phyloP scores from a whole-genome alignment of 345 rosid genomes.

The Gossypium raimondii region DNA sequence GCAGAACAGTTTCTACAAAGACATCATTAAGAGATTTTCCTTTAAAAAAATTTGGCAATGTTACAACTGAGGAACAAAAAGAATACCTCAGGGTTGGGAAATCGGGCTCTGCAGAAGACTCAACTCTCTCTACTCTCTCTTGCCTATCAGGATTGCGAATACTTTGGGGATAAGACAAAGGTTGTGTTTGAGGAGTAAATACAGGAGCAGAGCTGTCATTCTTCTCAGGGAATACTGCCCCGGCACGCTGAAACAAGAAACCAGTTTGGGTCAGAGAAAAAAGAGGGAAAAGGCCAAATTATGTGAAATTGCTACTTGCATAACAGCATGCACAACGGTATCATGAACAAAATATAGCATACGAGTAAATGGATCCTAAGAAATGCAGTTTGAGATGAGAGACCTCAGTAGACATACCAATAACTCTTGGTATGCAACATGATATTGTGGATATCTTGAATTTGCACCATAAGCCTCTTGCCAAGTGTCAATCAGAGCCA shows the following conservation, averaged over 20 bases:
- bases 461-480: slow-evolving; percentile 98
- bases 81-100: slow-evolving; percentile 85
- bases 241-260: slow-evolving; percentile 74
- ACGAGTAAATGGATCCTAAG: slow-evolving; percentile 1
- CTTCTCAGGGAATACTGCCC: slow-evolving; percentile 96
- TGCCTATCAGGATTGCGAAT: slow-evolving; percentile 53
- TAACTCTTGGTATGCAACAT: slow-evolving; percentile 93
- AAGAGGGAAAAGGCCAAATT: background rate
- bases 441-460: slow-evolving; percentile 98
- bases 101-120: slow-evolving; percentile 83
- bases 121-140: slow-evolving; percentile 56
- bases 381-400: slow-evolving; percentile 5
- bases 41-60: background rate
- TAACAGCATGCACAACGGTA: background rate
- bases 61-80: slow-evolving; percentile 2
- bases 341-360: slow-evolving; percentile 3
- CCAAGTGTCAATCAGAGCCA: slow-evolving; percentile 88
- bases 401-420: slow-evolving; percentile 53
- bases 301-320: slow-evolving; percentile 8
- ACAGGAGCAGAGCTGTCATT: slow-evolving; percentile 83
- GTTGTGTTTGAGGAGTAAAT: slow-evolving; percentile 94
- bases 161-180: slow-evolving; percentile 72
- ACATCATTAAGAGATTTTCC: background rate
- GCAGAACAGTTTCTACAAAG: background rate
- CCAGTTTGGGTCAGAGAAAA: slow-evolving; percentile 14